phyloP scores from a whole-genome alignment of 441 rosid genomes.

The Populus hybrid region DNA sequence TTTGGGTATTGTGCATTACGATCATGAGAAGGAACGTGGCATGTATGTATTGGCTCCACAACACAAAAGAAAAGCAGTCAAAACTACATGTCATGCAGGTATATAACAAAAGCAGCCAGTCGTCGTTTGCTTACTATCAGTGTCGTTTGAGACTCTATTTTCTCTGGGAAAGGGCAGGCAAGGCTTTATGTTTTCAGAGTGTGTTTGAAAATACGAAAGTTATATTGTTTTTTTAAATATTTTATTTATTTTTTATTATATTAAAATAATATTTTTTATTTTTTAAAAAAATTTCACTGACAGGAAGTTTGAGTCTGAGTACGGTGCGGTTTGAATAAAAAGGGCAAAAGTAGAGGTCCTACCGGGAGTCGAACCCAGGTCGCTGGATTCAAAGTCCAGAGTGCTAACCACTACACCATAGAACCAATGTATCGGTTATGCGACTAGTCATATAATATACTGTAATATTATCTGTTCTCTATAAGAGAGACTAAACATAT shows the following conservation, averaged over 20 bases:
- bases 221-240: too few relatives aligned
- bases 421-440: constrained; percentile 25
- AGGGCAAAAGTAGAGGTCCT: constrained; percentile 38
- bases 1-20: neutral
- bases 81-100: neutral
- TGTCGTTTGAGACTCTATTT: too few relatives aligned
- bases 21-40: constrained; percentile 1
- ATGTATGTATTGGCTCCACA: constrained; percentile 8
- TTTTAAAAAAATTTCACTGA: too few relatives aligned
- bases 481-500: too few relatives aligned
- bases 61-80: neutral
- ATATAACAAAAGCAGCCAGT: neutral
- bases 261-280: too few relatives aligned
- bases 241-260: too few relatives aligned
- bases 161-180: too few relatives aligned
- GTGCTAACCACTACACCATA: constrained; percentile 99
- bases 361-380: constrained; percentile 99
- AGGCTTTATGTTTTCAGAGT: too few relatives aligned
- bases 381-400: constrained; percentile 99
- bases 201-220: too few relatives aligned
- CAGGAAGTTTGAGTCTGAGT: neutral
- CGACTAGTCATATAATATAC: accelerated
- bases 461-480: accelerated
- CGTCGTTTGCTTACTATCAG: neutral
- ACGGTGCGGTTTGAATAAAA: neutral